Percentiles rank a stretch among this genome's conserved stretches.
These are phyloP conservation scores for Aschersonia sp. DNA, from an alignment of 2,329 filamentous ascomycete species.

Conservation along the genomic window DNA sequence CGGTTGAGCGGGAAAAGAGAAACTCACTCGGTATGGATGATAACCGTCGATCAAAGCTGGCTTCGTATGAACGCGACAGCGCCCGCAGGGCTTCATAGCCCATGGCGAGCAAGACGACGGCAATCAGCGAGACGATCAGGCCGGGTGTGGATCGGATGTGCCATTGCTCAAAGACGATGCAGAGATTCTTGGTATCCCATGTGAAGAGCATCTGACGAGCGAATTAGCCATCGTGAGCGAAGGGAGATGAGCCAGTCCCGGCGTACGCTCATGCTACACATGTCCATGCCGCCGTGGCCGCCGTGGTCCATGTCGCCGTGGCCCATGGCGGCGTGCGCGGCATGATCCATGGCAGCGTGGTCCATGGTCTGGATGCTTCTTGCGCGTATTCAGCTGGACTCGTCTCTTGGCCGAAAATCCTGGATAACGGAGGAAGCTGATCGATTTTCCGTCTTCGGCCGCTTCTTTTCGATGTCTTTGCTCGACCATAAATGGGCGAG, in stretches of 20 bases:
- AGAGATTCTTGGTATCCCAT: slow-evolving; percentile 86
- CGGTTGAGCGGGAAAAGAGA: neutral
- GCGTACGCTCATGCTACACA: slow-evolving; percentile 82
- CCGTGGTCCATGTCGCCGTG: slow-evolving; percentile 27
- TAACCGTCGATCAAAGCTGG: slow-evolving; percentile 30
- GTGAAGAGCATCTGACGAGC: slow-evolving; percentile 81
- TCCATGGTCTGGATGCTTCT: neutral
- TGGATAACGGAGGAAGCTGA: no score
- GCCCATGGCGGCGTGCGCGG: slow-evolving; percentile 21
- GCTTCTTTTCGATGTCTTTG: no score
- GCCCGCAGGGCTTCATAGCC: slow-evolving; percentile 86
- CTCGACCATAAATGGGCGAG: no score
- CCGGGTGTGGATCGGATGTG: slow-evolving; percentile 61
- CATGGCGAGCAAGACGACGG: slow-evolving; percentile 70
- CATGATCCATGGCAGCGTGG: slow-evolving; percentile 5
- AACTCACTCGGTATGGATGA: slow-evolving; percentile 39
- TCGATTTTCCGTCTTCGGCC: no score
- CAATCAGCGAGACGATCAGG: slow-evolving; percentile 69
- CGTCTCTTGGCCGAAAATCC: no score
- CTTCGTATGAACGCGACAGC: slow-evolving; percentile 63
- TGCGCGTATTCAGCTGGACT: no score
- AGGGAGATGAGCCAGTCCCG: neutral
- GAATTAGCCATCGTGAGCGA: no score
- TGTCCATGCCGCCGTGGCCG: slow-evolving; percentile 38
- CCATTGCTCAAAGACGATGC: slow-evolving; percentile 91